Evolutionary conservation across 306 rosid genomes (phyloP), one percentile per base, ranked within the genome.

Genomic region (Dalbergia cultrata): DNA sequence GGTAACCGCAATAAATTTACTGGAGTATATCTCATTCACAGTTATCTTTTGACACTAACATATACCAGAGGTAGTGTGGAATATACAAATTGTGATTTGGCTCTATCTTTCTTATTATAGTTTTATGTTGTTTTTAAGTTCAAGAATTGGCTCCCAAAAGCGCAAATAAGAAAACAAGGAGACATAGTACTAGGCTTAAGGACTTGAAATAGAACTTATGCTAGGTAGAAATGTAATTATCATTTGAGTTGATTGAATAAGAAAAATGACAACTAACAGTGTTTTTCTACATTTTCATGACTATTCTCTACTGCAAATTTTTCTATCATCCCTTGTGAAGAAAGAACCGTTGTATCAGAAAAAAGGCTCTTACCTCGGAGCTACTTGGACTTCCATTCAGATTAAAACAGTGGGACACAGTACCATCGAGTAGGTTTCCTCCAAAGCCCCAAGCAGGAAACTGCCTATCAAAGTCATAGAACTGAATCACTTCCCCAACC

Each of bases 381-480:
- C 43, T 62, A 71, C 84, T 67, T 43, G 86, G 52, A 82, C 64
- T 63, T 63, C 90, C 90, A 74, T 90, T 90, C 86, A 92, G 85
- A 88, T 90, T 92, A 75, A 95, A 95, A 79, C 97, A 90, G 76
- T 95, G 97, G 9, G 97, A 95, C 22, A 92, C 2, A 3, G 54
- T 26, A 2, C 31, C 31, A 26, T 26, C 31, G 2, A 3, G 31
- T 26, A 26, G 1, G 1, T 26, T 26, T 26, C 93, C 97, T 82
- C 97, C 97, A 80, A 95, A 95, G n/a, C 98, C 98, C 97, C 97
- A 91, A 43, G 97, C 92, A 37, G 97, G 97, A 84, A 95, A 95
- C 21, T 62, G 81, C 71, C 74, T 87, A 72, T 92, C 92, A 50
- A 89, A 78, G 84, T 92, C 95, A 60, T 91, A 95, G 75, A 95